Percentiles rank a stretch among this genome's conserved stretches.
phyloP scores from a whole-genome alignment of 495 filamentous ascomycete genomes.

The Penicillium samsonianum region DNA sequence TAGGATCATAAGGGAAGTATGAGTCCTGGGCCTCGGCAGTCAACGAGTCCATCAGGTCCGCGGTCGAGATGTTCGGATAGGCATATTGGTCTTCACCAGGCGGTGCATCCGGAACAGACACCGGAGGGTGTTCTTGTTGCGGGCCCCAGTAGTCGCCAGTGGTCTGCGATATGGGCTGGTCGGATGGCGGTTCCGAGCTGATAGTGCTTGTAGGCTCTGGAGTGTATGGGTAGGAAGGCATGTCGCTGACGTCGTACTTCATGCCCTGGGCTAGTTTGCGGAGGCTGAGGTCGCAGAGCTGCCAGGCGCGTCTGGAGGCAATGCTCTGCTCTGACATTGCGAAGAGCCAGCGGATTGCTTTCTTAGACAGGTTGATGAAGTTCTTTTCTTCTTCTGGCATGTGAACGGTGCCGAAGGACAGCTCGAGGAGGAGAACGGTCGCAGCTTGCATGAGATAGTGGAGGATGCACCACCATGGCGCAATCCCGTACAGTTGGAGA shows the following conservation, averaged over 20 bases:
- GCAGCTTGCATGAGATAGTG: constrained; percentile 67
- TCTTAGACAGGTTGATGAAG: constrained; percentile 53
- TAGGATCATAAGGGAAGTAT: constrained; percentile 51
- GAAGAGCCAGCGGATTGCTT: constrained; percentile 55
- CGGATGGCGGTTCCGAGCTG: not conserved
- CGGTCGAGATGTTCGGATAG: constrained; percentile 4
- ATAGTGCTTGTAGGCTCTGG: constrained; percentile 18
- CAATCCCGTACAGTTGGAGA: constrained; percentile 52
- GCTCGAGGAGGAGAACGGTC: constrained; percentile 62
- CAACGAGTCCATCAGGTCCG: constrained; percentile 17
- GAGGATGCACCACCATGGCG: constrained; percentile 67
- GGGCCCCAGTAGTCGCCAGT: constrained; percentile 14
- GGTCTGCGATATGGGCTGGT: not conserved
- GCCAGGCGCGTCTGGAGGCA: constrained; percentile 58
- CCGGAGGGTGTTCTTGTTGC: constrained; percentile 11
- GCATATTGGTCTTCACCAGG: constrained; percentile 11
- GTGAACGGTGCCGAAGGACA: constrained; percentile 58
- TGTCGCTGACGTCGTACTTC: constrained; percentile 43
- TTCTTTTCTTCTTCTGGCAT: constrained; percentile 51
- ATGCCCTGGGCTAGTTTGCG: constrained; percentile 45
- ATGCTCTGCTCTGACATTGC: constrained; percentile 56
- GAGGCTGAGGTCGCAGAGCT: constrained; percentile 51
- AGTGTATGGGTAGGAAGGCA: constrained; percentile 35
- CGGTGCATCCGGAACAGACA: not conserved
- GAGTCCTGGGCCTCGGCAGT: constrained; percentile 24